phyloP scores from a whole-genome alignment of 2,329 filamentous ascomycete species.

The Penicillium sp. region DNA sequence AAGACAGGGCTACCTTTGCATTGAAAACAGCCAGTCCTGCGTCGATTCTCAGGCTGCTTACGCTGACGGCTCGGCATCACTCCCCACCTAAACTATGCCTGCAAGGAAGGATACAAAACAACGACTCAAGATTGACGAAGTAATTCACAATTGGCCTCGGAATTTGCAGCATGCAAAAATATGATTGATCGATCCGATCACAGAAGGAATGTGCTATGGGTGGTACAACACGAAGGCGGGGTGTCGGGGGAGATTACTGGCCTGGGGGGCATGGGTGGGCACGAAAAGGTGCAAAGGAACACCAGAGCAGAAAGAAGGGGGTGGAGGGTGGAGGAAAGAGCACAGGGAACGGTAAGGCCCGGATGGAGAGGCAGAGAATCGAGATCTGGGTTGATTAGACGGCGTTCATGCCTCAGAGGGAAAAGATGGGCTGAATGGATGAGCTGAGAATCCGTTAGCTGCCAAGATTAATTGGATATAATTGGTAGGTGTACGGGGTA shows the following conservation, averaged over 20 bases:
- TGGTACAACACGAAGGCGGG: slow-evolving; percentile 5
- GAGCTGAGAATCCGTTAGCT: too few relatives aligned
- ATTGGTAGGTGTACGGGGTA: too few relatives aligned
- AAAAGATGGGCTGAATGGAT: too few relatives aligned
- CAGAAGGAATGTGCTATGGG: background rate
- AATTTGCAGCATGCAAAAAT: background rate
- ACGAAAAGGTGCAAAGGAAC: too few relatives aligned
- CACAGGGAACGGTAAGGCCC: too few relatives aligned
- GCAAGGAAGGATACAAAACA: background rate
- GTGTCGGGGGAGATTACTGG: background rate
- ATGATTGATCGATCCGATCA: slow-evolving; percentile 4
- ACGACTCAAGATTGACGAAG: background rate
- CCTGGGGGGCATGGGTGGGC: background rate
- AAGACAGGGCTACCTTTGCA: slow-evolving; percentile 21
- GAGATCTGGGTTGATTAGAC: too few relatives aligned
- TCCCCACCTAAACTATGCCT: background rate
- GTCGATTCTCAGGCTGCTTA: slow-evolving; percentile 19
- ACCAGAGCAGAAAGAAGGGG: background rate
- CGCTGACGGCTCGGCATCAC: slow-evolving; percentile 14
- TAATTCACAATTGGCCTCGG: background rate
- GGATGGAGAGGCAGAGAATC: too few relatives aligned
- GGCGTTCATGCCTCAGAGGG: too few relatives aligned
- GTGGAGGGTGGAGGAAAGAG: background rate
- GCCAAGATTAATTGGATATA: too few relatives aligned
- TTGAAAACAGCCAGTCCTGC: slow-evolving; percentile 24